Evolutionary conservation across 1,139 yeast species (phyloP).

Genomic region (Spencermartinsiella ligniputridi): DNA sequence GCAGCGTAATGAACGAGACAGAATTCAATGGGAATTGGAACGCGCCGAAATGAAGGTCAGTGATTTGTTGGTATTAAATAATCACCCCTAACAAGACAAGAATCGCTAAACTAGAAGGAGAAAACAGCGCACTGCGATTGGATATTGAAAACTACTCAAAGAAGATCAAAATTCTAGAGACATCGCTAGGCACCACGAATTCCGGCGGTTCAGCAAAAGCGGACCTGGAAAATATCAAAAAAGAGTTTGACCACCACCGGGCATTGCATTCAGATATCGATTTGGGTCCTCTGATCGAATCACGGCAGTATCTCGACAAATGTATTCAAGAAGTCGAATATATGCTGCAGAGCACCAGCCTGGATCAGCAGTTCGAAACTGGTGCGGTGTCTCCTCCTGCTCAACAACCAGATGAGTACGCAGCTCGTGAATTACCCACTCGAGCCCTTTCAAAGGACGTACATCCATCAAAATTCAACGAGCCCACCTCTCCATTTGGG

Average conservation of each 20-base stretch:
- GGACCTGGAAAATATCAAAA: constrained; percentile 4
- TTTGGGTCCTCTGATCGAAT: constrained; percentile 27
- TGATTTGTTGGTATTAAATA: neutral
- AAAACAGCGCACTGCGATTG: constrained; percentile 33
- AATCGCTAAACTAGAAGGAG: constrained; percentile 39
- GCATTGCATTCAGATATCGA: constrained; percentile 17
- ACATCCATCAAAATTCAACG: constrained; percentile 2
- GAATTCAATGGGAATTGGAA: constrained; percentile 54
- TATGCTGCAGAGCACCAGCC: constrained; percentile 24
- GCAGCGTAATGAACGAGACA: constrained; percentile 51
- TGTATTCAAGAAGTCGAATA: constrained; percentile 36
- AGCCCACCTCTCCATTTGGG: neutral
- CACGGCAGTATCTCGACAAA: constrained; percentile 32
- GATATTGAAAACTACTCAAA: constrained; percentile 27
- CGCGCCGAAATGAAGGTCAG: constrained; percentile 46
- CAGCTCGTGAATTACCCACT: neutral
- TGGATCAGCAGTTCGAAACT: neutral
- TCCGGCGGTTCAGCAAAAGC: neutral
- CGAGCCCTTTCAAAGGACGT: constrained; percentile 1
- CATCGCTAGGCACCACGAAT: constrained; percentile 11
- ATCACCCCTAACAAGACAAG: constrained; percentile 26
- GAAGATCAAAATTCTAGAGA: constrained; percentile 28
- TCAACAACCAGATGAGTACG: neutral
- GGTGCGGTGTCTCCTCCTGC: constrained; percentile 4
- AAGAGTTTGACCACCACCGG: neutral